Base-by-base conservation (phyloP, 2,329 filamentous ascomycete genomes). In the Ophiostoma populinum region DNA sequence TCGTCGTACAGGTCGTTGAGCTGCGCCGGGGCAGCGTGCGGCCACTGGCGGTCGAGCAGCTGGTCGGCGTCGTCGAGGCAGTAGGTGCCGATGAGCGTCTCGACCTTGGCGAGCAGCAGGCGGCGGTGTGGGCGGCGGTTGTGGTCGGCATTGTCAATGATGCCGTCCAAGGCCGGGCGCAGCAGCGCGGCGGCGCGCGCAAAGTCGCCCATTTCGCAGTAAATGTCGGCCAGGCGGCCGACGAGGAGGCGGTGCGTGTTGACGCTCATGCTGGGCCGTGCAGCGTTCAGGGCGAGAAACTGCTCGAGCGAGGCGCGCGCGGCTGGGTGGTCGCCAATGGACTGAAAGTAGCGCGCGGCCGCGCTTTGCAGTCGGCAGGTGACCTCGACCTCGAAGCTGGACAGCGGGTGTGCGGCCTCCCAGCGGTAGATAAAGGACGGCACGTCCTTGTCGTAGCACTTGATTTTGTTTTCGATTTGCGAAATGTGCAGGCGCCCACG, bases 391-490 rank as follows among this genome's bases (percentile, higher is more conserved):
- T 55, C 52, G 6, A 55, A 42, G 0, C 43, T 45, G 0, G 52
- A 55, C 2, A 53, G 37, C 0, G 52, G 52, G 10, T 47, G 45
- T 0, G 45, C 39, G 0, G 48, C 50, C 2, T 47, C 40, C 52
- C 52, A 55, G 3, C 39, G 40, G 25, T 54, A 55, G 12, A 55
- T 54, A 12, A 39, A 44, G 0, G 46, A 42, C 0, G 49, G 42
- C 3, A 54, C 46, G 9, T 50, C 50, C 0, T 38, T 39, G 6
- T 54, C 51, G 27, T 52, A 52, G 1, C 46, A 43, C 16, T 50
- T 47, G 2, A 55, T 51, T 33, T 53, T 55, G 24, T 51, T 55
- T 24, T 55, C 52, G 2, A 55, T 42, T n/a, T 48, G 46, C 0
- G 52, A 52, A 1, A 55, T 51, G 16, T 55, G 52, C 4, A 55